Conservation (phyloP, 2,329 filamentous ascomycete species). For the Kalaharituber pfeilii region DNA sequence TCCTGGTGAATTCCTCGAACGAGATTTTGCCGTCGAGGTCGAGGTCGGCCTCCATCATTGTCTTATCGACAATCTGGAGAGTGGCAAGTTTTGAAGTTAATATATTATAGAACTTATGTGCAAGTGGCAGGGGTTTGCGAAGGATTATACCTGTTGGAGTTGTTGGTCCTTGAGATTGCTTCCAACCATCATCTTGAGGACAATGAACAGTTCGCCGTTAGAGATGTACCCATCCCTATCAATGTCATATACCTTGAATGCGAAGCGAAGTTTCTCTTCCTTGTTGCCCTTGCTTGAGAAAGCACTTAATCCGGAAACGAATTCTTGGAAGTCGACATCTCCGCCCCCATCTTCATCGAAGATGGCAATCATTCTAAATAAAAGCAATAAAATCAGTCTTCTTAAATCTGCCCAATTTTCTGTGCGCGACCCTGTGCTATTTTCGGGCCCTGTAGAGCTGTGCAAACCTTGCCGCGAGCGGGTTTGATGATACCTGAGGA, state of each 20-base stretch:
- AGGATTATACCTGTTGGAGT: conserved; percentile 51
- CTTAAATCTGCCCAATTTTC: no score
- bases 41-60: conserved; percentile 96
- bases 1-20: conserved; percentile 96
- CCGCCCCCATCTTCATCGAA: conserved; percentile 97
- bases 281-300: conserved; percentile 98
- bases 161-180: conserved; percentile 98
- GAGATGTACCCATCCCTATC: conserved; percentile 97
- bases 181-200: conserved; percentile 99
- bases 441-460: neutral
- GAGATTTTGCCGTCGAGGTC: conserved; percentile 96
- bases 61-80: conserved; percentile 85
- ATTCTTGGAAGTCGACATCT: conserved; percentile 97
- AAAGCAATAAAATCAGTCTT: neutral
- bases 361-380: conserved; percentile 81
- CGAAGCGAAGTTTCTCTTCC: conserved; percentile 93
- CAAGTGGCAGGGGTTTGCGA: neutral
- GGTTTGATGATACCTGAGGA: conserved; percentile 94
- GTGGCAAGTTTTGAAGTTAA: conserved; percentile 7
- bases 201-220: conserved; percentile 97
- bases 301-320: conserved; percentile 82
- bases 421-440: neutral
- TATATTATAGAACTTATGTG: no score
- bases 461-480: conserved; percentile 70
- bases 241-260: conserved; percentile 99